phyloP scores from a whole-genome alignment of 441 rosid species.

The Adansonia grandidieri region DNA sequence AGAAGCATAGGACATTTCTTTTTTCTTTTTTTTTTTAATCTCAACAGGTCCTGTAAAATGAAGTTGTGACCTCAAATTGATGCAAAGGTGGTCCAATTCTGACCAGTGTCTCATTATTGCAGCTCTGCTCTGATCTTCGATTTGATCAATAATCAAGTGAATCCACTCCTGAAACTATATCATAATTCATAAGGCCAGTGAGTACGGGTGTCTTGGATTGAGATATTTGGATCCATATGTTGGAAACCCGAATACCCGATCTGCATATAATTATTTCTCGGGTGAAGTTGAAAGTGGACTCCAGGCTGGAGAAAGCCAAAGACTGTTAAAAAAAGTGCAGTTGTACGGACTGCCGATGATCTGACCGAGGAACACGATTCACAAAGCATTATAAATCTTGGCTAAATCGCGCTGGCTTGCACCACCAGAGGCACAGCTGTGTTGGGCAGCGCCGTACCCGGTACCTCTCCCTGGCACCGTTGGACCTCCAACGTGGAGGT shows the following conservation, averaged over 20 bases:
- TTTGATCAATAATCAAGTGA: background rate
- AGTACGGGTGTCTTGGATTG: background rate
- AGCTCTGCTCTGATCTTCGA: background rate
- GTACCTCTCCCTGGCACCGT: background rate
- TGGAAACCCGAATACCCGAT: background rate
- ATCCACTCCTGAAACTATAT: background rate
- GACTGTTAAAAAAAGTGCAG: background rate
- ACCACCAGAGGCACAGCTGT: conserved; percentile 19
- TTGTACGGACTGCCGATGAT: conserved; percentile 30
- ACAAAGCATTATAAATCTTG: conserved; percentile 28
- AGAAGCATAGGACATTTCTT: background rate
- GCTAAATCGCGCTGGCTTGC: background rate
- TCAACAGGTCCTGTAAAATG: background rate
- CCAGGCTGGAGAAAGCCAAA: conserved; percentile 29
- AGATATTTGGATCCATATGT: background rate
- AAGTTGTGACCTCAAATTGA: background rate
- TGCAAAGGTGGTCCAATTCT: background rate
- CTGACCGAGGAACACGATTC: conserved; percentile 38
- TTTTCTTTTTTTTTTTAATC: background rate
- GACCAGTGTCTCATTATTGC: background rate
- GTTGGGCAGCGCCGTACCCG: conserved; percentile 32
- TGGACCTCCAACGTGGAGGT: background rate
- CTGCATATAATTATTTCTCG: background rate
- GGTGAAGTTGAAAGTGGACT: background rate
- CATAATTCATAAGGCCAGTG: background rate